phyloP scores from a whole-genome alignment of 768 basidiomycete species.

The Suillus subluteus region DNA sequence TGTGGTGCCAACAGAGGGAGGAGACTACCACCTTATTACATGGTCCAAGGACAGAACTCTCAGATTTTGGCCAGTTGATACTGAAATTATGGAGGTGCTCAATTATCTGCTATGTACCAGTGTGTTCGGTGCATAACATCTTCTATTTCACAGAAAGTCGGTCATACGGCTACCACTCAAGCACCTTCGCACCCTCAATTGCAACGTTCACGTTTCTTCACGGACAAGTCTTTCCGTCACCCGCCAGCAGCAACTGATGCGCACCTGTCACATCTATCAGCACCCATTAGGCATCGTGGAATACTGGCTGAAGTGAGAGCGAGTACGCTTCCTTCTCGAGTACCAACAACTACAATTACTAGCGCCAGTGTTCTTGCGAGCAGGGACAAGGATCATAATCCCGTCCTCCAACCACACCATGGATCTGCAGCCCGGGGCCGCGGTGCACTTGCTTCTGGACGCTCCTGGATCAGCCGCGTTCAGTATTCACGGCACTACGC shows the following conservation, averaged over 20 bases:
- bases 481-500: slow-evolving; percentile 11
- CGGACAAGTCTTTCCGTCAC: slow-evolving; percentile 54
- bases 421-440: slow-evolving; percentile 38
- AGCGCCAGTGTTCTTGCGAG: not conserved
- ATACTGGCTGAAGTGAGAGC: slow-evolving; percentile 77
- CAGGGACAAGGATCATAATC: slow-evolving; percentile 19
- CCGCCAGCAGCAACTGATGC: slow-evolving; percentile 46
- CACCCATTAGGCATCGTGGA: slow-evolving; percentile 65
- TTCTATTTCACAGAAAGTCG: slow-evolving; percentile 48
- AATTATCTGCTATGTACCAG: not conserved
- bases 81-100: slow-evolving; percentile 67
- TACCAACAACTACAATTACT: slow-evolving; percentile 14
- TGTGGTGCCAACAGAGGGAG: slow-evolving; percentile 41
- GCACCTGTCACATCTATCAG: slow-evolving; percentile 55
- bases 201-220: slow-evolving; percentile 16
- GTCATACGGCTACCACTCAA: slow-evolving; percentile 37
- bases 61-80: slow-evolving; percentile 86
- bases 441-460: slow-evolving; percentile 26
- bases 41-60: slow-evolving; percentile 93
- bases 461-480: slow-evolving; percentile 39
- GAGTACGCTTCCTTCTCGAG: slow-evolving; percentile 36
- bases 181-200: slow-evolving; percentile 27
- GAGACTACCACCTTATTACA: slow-evolving; percentile 65
- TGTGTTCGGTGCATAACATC: slow-evolving; percentile 9
- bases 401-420: slow-evolving; percentile 37